Base-by-base conservation (phyloP, 83 land plant species). In the Picea abies region DNA sequence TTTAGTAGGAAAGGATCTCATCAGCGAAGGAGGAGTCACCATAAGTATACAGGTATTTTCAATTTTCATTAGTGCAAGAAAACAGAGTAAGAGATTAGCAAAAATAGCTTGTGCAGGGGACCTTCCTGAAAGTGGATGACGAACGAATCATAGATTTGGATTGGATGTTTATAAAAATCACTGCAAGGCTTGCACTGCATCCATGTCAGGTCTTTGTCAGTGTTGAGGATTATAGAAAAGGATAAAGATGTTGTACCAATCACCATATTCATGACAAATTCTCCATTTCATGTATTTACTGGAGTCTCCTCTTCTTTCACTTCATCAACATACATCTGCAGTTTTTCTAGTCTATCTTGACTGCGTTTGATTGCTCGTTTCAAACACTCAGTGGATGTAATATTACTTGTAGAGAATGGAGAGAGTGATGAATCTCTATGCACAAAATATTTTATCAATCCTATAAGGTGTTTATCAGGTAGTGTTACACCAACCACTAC, bases 151-250 rank as follows among this genome's bases (percentile, higher is more conserved):
- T 44, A 85, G 29, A 83, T 25, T 9, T 81, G 86, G 5, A 58
- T 61, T 17, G 84, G 49, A 29, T 83, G 81, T 0, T n/a, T 6
- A 5, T 68, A 87, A 84, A 82, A 82, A 61, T 79, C 20, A n/a
- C 7, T 37, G 82, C 80, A 85, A 2, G 87, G 88, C 20, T 16
- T 22, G 71, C 87, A 84, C 4, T 85, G 84, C 0, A 61, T 79
- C 89, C 89, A 87, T 11, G 80, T 76, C 15, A 87, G 78, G 37
- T 87, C 89, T n/a, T 84, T 84, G 0, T 84, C 89, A 0, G 89
- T 84, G 84, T 87, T 87, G 63, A 85, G 26, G 32, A 82, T 78
- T 29, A 82, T 82, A 0, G 64, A 10, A 61, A 78, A 81, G 35
- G 7, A 12, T 35, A 64, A 19, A 0, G 89, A 60, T 15, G 89